Conservation (phyloP, 2,329 filamentous ascomycete genomes). For the Orbilia oligospora region DNA sequence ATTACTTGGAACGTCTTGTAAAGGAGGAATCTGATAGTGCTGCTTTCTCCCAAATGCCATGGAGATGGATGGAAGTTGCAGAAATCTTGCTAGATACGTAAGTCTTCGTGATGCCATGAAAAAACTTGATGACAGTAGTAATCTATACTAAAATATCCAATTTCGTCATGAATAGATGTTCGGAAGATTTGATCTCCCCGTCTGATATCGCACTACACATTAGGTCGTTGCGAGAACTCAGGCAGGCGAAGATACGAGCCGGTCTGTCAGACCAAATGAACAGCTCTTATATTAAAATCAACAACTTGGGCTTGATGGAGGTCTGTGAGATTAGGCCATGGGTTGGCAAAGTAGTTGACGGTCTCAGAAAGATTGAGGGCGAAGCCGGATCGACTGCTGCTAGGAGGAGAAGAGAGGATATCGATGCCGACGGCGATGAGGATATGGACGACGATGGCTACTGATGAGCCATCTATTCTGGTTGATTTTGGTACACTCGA, state of each 20-base stretch:
- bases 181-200: conserved; percentile 48
- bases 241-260: conserved; percentile 88
- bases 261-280: conserved; percentile 76
- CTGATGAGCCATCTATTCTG: neutral
- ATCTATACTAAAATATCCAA: conserved; percentile 71
- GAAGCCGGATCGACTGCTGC: conserved; percentile 47
- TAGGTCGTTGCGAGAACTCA: conserved; percentile 85
- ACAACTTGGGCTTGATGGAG: conserved; percentile 93
- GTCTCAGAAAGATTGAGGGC: conserved; percentile 84
- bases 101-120: conserved; percentile 69
- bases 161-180: conserved; percentile 72
- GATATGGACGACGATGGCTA: conserved; percentile 43
- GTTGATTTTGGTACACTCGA: neutral
- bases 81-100: conserved; percentile 81
- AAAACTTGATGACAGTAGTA: conserved; percentile 61
- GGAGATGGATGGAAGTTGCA: conserved; percentile 94
- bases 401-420: conserved; percentile 45
- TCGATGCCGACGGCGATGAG: conserved; percentile 42
- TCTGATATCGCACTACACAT: conserved; percentile 55
- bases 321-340: conserved; percentile 88
- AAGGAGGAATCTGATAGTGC: conserved; percentile 82
- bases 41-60: conserved; percentile 85
- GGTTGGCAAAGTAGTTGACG: conserved; percentile 87
- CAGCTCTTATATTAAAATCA: conserved; percentile 68
- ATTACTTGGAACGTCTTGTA: conserved; percentile 82